Conservation (phyloP, 2,329 filamentous ascomycete genomes). For the Aspergillus proliferans region DNA sequence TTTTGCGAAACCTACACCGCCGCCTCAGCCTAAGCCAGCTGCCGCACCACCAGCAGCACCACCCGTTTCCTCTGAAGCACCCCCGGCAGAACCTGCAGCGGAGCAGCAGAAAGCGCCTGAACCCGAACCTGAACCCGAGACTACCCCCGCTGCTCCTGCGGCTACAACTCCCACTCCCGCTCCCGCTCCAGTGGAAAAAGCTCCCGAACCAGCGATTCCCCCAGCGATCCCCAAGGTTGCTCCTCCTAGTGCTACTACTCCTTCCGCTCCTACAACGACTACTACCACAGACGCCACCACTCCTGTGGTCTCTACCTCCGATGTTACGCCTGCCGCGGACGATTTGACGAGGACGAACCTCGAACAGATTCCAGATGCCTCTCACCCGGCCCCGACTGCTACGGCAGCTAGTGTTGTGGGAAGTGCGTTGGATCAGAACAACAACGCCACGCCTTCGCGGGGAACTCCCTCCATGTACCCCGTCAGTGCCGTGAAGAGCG, state of each 20-base stretch:
- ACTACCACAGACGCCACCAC: slow-evolving; percentile 35
- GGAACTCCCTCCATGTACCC: slow-evolving; percentile 67
- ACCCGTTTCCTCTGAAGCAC: not conserved
- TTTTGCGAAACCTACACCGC: slow-evolving; percentile 58
- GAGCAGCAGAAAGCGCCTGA: slow-evolving; percentile 1
- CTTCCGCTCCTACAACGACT: slow-evolving; percentile 16
- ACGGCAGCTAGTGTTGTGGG: slow-evolving; percentile 85
- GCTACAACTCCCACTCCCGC: slow-evolving; percentile 13
- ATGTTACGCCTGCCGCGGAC: slow-evolving; percentile 65
- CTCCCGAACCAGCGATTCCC: slow-evolving; percentile 7
- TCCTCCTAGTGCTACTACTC: slow-evolving; percentile 24
- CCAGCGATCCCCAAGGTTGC: slow-evolving; percentile 22
- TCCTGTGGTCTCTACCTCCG: slow-evolving; percentile 28
- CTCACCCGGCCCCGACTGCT: slow-evolving; percentile 67
- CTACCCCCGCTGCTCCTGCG: slow-evolving; percentile 30
- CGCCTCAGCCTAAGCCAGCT: slow-evolving; percentile 43
- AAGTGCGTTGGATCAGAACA: slow-evolving; percentile 73
- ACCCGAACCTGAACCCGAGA: slow-evolving; percentile 6
- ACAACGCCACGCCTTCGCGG: slow-evolving; percentile 47
- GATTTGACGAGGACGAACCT: slow-evolving; percentile 88
- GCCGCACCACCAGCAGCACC: slow-evolving; percentile 18
- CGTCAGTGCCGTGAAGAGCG: slow-evolving; percentile 65
- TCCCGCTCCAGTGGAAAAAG: slow-evolving; percentile 15
- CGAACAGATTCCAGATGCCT: slow-evolving; percentile 79
- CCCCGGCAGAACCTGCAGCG: not conserved